A percentile compares a stretch with the other conserved stretches of the same genome.
Conservation (phyloP, 202 grass and related monocot genomes). For the Cymbopogon flexuosus region DNA sequence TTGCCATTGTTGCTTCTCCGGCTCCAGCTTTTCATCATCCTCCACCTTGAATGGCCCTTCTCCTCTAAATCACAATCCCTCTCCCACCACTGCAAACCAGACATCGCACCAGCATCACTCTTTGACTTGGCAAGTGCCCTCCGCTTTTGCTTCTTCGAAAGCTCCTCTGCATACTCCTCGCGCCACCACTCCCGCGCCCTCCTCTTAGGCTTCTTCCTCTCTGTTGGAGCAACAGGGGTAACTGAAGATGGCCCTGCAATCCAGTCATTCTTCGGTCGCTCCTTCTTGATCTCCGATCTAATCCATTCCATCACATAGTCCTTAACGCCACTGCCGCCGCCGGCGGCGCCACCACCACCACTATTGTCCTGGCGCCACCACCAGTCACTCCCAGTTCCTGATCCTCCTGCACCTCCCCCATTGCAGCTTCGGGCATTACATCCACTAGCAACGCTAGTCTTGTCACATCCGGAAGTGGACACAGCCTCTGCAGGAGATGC, state of each 20-base stretch:
- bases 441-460: constrained; percentile 41
- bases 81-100: constrained; percentile 68
- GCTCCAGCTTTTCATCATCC: constrained; percentile 69
- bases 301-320: constrained; percentile 99
- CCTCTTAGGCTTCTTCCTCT: constrained; percentile 52
- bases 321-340: constrained; percentile 46
- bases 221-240: constrained; percentile 11
- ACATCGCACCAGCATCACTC: constrained; percentile 39
- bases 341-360: neutral
- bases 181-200: constrained; percentile 89
- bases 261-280: constrained; percentile 82
- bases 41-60: constrained; percentile 50
- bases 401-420: constrained; percentile 33
- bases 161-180: constrained; percentile 91
- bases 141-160: constrained; percentile 80
- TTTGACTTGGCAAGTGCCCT: constrained; percentile 49
- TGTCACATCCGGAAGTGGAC: constrained; percentile 46
- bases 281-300: constrained; percentile 96
- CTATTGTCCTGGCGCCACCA: constrained; percentile 62
- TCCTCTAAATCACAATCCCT: constrained; percentile 58
- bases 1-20: constrained; percentile 48
- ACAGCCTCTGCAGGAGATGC: constrained; percentile 31
- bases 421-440: constrained; percentile 44
- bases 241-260: constrained; percentile 37
- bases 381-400: constrained; percentile 49